A percentile compares a stretch with the other conserved stretches of the same genome.
phyloP scores from a whole-genome alignment of 2,329 filamentous ascomycete species.

The Helotiales sp. region DNA sequence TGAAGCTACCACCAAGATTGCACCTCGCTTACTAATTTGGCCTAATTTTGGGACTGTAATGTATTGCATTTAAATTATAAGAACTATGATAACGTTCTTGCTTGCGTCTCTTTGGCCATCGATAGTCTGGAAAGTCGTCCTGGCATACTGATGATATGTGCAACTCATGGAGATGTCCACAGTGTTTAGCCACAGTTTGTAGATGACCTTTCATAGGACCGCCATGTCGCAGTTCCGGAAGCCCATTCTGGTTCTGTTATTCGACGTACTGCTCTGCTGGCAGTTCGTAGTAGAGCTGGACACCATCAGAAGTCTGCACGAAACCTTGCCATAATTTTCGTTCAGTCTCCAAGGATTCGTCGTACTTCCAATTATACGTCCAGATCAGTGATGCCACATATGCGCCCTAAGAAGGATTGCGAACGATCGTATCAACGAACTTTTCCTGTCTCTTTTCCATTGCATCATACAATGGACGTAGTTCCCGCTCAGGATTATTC shows the following conservation, averaged over 20 bases:
- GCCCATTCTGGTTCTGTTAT: not conserved
- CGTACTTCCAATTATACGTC: not conserved
- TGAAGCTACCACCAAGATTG: too few relatives aligned
- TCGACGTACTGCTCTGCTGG: not conserved
- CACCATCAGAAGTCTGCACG: not conserved
- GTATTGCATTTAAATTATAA: too few relatives aligned
- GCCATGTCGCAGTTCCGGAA: not conserved
- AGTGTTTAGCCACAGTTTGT: not conserved
- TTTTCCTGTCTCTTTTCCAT: not conserved
- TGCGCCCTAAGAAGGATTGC: not conserved
- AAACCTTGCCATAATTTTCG: not conserved
- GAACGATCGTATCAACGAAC: not conserved
- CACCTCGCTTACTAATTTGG: too few relatives aligned
- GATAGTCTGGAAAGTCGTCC: not conserved
- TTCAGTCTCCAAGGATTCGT: not conserved
- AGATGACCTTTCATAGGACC: not conserved
- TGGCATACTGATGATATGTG: not conserved
- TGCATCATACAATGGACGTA: not conserved
- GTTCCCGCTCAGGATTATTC: not conserved
- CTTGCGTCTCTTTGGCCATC: not conserved
- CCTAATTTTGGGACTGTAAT: too few relatives aligned
- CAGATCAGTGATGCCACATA: not conserved
- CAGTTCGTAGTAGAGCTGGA: not conserved
- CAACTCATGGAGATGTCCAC: not conserved
- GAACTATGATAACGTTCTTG: not conserved